Base-by-base conservation (phyloP, 1,284 basidiomycete genomes). In the Apiotrichum porosum region DNA sequence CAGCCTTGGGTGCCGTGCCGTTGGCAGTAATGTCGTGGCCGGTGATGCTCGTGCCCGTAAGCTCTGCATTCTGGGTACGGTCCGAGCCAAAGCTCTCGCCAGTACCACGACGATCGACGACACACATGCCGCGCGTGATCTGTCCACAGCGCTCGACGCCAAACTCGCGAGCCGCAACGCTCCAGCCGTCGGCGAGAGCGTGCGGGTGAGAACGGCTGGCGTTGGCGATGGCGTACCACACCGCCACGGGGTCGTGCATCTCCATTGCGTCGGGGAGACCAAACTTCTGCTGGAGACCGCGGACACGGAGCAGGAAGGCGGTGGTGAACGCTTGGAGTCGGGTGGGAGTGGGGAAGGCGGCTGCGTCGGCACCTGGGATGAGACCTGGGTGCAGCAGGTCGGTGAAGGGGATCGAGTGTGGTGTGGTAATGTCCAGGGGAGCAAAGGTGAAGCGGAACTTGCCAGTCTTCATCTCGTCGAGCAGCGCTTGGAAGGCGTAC, bases 211-310 rank as follows among this genome's bases (percentile, higher is more conserved):
- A 26, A 2, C 28, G 26, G 61, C 65, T 78, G 37, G 77, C 70
- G 52, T 82, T 72, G 4, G 78, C 79, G 30, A 80, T 77, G 19
- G 81, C 81, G 54, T 67, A 74, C 73, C 73, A 75, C 9, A 73
- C 61, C 9, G 70, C 70, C 13, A 74, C 60, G 21, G 72, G 72
- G 48, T 74, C 72, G 62, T 74, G 72, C 58, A 93, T 78, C 72
- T 90, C 86, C 81, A 91, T 81, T 9, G 80, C 83, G 68, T 91
- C 88, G n/a, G 83, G 84, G 51, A 82, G 83, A 36, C 80, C 74
- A 18, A 84, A 66, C 80, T 85, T 83, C 22, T 83, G 73, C 60
- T 76, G 73, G 30, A 77, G 60, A 51, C 84, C 83, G 30, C 86
- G 76, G 5, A 88, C 82, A 33, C 83, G 79, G 60, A 85, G 82